A percentile compares a stretch with the other conserved stretches of the same genome.
These are phyloP conservation scores for Candida parachauliodes DNA, from an alignment of 805 yeast genomes.

Conservation along the genomic window DNA sequence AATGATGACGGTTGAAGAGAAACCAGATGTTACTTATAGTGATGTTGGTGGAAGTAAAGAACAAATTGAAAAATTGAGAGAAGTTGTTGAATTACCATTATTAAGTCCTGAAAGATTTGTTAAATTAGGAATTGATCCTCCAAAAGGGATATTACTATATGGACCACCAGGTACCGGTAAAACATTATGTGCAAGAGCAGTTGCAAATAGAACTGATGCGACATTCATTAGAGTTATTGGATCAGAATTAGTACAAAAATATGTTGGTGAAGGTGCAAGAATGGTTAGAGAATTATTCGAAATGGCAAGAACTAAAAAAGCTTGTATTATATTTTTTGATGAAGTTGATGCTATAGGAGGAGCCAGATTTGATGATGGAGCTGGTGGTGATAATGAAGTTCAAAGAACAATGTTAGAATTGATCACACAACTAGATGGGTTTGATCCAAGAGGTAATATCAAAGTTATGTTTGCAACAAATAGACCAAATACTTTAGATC, in stretches of 20 bases:
- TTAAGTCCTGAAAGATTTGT: constrained; percentile 96
- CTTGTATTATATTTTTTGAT: constrained; percentile 96
- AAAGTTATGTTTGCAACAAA: constrained; percentile 99
- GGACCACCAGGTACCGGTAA: constrained; percentile 99
- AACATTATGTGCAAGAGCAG: constrained; percentile 97
- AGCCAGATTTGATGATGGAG: constrained; percentile 99
- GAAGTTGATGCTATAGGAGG: constrained; percentile 99
- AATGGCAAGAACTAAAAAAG: constrained; percentile 98
- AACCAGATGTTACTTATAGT: constrained; percentile 97
- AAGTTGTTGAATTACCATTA: constrained; percentile 91
- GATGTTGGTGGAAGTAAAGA: constrained; percentile 99
- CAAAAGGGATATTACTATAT: constrained; percentile 92
- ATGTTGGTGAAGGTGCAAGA: constrained; percentile 99
- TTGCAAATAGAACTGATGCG: constrained; percentile 98
- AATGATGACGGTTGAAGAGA: constrained; percentile 99
- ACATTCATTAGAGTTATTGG: constrained; percentile 98
- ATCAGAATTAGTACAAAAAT: constrained; percentile 95
- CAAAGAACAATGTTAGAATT: constrained; percentile 98
- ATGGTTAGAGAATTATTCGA: constrained; percentile 98
- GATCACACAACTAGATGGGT: constrained; percentile 96
- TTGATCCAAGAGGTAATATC: constrained; percentile 97
- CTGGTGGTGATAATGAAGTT: constrained; percentile 98
- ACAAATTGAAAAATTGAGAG: constrained; percentile 93
- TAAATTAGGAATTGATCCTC: constrained; percentile 96
- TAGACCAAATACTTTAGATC: constrained; percentile 96